These are phyloP conservation scores for Actinidia arguta DNA, from an alignment of 179 eudicot genomes.

Conservation along the genomic window DNA sequence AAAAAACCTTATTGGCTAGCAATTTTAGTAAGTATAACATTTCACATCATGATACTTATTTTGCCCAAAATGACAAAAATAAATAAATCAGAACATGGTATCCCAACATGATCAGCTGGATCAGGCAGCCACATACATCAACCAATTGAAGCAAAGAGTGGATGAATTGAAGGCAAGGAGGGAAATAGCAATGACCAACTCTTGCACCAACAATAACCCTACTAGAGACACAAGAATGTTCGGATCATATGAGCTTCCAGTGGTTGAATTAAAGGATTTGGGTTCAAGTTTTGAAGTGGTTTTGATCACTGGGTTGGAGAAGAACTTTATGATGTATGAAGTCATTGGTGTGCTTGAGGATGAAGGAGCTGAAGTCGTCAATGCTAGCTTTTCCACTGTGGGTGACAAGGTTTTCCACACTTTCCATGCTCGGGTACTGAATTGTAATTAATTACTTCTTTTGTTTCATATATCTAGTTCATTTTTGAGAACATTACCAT, in stretches of 20 bases:
- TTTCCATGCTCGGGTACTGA: constrained; percentile 46
- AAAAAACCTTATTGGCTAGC: too few species aligned
- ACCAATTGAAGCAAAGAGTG: constrained; percentile 30
- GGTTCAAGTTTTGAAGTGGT: constrained; percentile 38
- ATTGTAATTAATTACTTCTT: too few species aligned
- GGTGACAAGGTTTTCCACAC: constrained; percentile 38
- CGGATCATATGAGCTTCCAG: constrained; percentile 21
- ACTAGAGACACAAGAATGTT: neutral
- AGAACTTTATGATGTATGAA: constrained; percentile 28
- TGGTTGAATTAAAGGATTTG: constrained; percentile 36
- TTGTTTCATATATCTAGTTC: too few species aligned
- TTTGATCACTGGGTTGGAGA: constrained; percentile 17
- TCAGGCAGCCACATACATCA: constrained; percentile 43
- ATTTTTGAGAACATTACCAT: too few species aligned
- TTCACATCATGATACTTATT: too few species aligned
- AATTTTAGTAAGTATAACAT: too few species aligned
- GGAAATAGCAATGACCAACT: constrained; percentile 4
- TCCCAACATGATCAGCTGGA: constrained; percentile 50
- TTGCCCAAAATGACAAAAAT: too few species aligned
- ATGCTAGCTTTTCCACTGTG: constrained; percentile 20
- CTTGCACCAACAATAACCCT: neutral
- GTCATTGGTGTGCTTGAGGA: constrained; percentile 40
- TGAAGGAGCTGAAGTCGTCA: constrained; percentile 52
- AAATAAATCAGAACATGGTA: too few species aligned
- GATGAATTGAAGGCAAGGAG: constrained; percentile 36